Evolutionary conservation across 345 rosid genomes (phyloP).

Genomic region (Pugionium dolabratum): DNA sequence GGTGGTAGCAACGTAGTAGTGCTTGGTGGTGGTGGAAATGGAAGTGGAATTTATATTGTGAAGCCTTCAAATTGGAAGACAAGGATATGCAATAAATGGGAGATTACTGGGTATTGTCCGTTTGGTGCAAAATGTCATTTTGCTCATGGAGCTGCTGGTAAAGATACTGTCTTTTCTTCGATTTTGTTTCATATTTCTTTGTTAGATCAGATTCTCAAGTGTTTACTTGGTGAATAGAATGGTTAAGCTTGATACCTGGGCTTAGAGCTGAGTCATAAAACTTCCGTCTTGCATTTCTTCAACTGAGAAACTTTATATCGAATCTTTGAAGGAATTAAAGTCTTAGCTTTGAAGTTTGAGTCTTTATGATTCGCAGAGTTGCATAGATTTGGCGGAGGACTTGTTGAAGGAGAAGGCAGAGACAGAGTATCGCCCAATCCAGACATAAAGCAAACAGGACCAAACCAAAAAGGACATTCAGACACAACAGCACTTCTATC

Average conservation of each 20-base stretch:
- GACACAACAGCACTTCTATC: constrained; percentile 52
- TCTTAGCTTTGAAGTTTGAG: constrained; percentile 12
- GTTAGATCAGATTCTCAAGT: neutral
- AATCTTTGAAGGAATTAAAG: too few species aligned
- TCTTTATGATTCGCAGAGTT: constrained; percentile 56
- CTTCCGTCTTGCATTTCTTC: neutral
- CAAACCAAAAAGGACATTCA: constrained; percentile 53
- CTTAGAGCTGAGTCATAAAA: neutral
- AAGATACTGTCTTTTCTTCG: neutral
- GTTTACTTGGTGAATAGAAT: constrained; percentile 11
- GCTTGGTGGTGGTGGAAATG: constrained; percentile 43
- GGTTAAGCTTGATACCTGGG: neutral
- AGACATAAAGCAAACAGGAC: constrained; percentile 64
- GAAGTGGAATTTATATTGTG: constrained; percentile 43
- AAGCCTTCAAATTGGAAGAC: constrained; percentile 99
- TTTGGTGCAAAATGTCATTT: constrained; percentile 97
- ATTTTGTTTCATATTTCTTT: neutral
- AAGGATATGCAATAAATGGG: constrained; percentile 97
- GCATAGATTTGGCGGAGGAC: constrained; percentile 86
- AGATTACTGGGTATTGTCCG: constrained; percentile 91
- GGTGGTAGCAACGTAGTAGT: constrained; percentile 41
- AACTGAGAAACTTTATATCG: neutral
- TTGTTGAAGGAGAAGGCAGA: constrained; percentile 58
- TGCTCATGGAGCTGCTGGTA: constrained; percentile 93
- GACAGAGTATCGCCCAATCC: constrained; percentile 56